Evolutionary conservation across 2,329 filamentous ascomycete species (phyloP).

Genomic region (Epichloe glyceriae): DNA sequence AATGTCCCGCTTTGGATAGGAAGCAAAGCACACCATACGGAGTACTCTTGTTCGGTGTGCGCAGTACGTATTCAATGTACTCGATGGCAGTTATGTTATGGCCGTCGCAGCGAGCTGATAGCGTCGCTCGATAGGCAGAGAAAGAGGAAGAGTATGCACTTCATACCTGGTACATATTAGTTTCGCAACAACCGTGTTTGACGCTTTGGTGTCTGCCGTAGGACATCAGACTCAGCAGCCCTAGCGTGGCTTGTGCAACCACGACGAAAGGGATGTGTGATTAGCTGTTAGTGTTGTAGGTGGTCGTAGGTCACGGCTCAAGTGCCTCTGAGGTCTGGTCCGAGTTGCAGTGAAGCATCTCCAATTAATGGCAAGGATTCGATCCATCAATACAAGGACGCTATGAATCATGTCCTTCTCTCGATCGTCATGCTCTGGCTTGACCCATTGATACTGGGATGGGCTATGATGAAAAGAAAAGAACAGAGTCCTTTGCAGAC

Average conservation of each 20-base stretch:
- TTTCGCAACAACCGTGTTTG: background rate
- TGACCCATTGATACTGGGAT: background rate
- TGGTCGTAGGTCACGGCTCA: background rate
- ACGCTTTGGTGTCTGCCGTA: background rate
- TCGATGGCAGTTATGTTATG: too few relatives aligned
- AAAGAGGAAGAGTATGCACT: background rate
- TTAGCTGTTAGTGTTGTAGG: background rate
- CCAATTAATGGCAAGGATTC: background rate
- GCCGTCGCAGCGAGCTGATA: background rate
- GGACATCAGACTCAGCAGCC: background rate
- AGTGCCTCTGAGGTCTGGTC: background rate
- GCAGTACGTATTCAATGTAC: too few relatives aligned
- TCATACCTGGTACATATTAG: background rate
- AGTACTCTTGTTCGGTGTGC: background rate
- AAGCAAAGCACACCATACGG: background rate
- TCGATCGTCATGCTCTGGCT: background rate
- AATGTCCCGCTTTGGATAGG: background rate
- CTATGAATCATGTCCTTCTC: background rate
- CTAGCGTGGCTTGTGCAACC: slow-evolving; percentile 1
- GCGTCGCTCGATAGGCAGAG: background rate
- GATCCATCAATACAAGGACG: background rate
- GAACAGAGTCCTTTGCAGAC: background rate
- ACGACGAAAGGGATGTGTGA: background rate
- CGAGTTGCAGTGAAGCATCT: background rate
- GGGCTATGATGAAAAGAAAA: background rate